These are phyloP conservation scores for Thermomyces lanuginosus DNA, from an alignment of 2,329 filamentous ascomycete species.

Conservation along the genomic window DNA sequence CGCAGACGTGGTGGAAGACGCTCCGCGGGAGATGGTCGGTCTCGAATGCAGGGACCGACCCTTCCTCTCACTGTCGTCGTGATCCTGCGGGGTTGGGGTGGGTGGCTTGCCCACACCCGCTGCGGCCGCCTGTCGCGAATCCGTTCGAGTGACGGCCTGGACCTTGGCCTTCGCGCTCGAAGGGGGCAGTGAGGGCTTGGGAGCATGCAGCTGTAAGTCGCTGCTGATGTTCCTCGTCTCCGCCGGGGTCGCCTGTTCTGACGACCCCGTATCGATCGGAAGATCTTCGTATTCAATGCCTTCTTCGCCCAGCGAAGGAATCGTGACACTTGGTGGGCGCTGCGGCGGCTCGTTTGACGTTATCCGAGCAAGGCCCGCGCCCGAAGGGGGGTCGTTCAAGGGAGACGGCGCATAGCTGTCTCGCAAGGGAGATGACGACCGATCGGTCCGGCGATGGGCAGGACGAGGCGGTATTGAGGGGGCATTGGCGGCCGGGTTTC, in stretches of 20 bases:
- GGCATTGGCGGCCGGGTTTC: conserved; percentile 27
- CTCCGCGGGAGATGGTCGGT: conserved; percentile 40
- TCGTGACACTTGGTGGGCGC: conserved; percentile 59
- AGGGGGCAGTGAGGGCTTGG: conserved; percentile 68
- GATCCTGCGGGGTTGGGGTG: conserved; percentile 33
- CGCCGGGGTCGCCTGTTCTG: conserved; percentile 40
- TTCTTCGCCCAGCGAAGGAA: conserved; percentile 79
- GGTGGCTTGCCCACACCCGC: conserved; percentile 57
- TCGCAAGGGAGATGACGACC: conserved; percentile 59
- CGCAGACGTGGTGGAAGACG: conserved; percentile 30
- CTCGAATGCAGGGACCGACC: conserved; percentile 45
- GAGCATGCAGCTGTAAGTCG: conserved; percentile 74
- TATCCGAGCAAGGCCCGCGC: conserved; percentile 16
- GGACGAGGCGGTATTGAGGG: conserved; percentile 60
- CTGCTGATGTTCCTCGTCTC: conserved; percentile 64
- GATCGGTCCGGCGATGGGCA: conserved; percentile 45
- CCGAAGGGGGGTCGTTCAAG: conserved; percentile 51
- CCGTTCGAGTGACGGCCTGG: conserved; percentile 70
- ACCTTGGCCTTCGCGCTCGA: conserved; percentile 72
- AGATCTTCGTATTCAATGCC: conserved; percentile 70
- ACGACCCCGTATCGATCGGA: conserved; percentile 24
- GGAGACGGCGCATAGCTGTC: conserved; percentile 75
- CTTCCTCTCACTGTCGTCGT: conserved; percentile 39
- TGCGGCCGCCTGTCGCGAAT: conserved; percentile 73
- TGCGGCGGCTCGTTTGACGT: conserved; percentile 22